phyloP scores from a whole-genome alignment of 371 early-diverging fungal species.

The Saksenaea vasiformis region DNA sequence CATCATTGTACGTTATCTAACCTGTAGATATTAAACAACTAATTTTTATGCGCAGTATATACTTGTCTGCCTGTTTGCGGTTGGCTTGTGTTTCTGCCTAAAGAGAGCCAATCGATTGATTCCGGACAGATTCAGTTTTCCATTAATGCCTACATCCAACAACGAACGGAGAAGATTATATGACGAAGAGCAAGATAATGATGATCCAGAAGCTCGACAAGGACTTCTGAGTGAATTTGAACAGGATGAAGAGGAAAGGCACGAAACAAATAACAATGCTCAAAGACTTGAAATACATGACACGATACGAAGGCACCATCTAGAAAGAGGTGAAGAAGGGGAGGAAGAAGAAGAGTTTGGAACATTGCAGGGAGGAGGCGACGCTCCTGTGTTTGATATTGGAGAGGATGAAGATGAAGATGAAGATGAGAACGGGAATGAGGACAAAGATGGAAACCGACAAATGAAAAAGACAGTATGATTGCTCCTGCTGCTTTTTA shows the following conservation, averaged over 20 bases:
- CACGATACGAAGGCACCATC: background rate
- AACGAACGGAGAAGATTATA: conserved; percentile 21
- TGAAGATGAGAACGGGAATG: conserved; percentile 8
- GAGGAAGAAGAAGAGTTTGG: conserved; percentile 22
- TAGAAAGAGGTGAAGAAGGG: conserved; percentile 5
- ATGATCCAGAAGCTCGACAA: conserved; percentile 30
- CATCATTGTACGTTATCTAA: background rate
- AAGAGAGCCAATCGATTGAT: conserved; percentile 39
- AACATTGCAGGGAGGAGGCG: conserved; percentile 16
- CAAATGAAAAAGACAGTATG: too few species aligned
- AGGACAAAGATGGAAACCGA: conserved; percentile 1
- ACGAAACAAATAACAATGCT: conserved; percentile 14
- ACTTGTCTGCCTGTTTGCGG: conserved; percentile 27
- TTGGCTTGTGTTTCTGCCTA: conserved; percentile 49
- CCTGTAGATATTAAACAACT: background rate
- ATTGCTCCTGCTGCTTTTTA: too few species aligned
- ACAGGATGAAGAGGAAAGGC: conserved; percentile 19
- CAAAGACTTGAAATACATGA: conserved; percentile 9
- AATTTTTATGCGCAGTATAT: conserved; percentile 20
- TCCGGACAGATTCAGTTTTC: conserved; percentile 44
- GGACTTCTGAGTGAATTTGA: conserved; percentile 31
- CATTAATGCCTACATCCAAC: conserved; percentile 23
- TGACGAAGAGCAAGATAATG: conserved; percentile 25
- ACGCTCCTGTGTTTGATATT: conserved; percentile 15
- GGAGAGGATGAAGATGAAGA: conserved; percentile 19